These are phyloP conservation scores for Spirogloea muscicola DNA, from an alignment of 139 green algal genomes.

Conservation along the genomic window DNA sequence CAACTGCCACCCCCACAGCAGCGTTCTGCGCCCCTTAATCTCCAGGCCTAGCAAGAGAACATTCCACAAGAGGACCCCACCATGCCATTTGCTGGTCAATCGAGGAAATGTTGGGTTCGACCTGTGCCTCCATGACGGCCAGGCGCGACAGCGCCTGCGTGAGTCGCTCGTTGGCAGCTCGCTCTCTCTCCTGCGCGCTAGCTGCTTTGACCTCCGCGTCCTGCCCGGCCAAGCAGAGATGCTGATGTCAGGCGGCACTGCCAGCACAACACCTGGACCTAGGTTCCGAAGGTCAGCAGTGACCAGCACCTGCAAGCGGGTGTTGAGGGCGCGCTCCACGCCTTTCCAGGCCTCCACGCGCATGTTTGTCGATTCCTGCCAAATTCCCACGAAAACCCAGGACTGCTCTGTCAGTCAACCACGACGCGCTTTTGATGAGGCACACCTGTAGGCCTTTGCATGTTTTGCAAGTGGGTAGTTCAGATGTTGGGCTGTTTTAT, in stretches of 20 bases:
- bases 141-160: conserved; percentile 28
- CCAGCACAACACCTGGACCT: neutral
- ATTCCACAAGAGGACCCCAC: neutral
- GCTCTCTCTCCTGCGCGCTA: conserved; percentile 36
- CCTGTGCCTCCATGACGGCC: conserved; percentile 45
- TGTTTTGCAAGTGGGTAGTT: neutral
- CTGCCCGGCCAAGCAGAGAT: conserved; percentile 4
- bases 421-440: neutral
- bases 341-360: conserved; percentile 50
- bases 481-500: neutral
- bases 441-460: neutral
- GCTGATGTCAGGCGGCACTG: neutral
- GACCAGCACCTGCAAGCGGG: conserved; percentile 37
- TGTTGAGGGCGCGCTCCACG: conserved; percentile 64
- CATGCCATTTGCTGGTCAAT: neutral
- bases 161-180: conserved; percentile 14
- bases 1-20: conserved; percentile 15
- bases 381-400: neutral
- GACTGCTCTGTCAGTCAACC: neutral
- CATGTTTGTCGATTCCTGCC: conserved; percentile 19
- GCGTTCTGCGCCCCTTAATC: neutral
- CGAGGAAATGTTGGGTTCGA: neutral
- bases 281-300: neutral
- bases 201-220: conserved; percentile 37
- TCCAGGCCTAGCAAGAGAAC: neutral